Percentiles rank a stretch among this genome's conserved stretches.
phyloP scores from a whole-genome alignment of 306 rosid genomes.

The Trifolium dubium region DNA sequence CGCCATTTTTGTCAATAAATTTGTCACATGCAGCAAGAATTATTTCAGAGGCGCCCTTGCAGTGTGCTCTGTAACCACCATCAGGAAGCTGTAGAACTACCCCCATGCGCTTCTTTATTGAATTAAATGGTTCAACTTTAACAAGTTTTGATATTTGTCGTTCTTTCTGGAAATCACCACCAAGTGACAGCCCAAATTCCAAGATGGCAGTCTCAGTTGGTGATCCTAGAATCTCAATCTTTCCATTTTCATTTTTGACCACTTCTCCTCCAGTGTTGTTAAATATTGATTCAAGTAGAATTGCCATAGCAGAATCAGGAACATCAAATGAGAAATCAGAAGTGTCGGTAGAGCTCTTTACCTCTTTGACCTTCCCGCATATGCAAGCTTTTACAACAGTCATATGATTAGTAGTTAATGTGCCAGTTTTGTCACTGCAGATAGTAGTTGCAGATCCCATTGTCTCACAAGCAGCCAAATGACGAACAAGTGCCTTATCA shows the following conservation, averaged over 20 bases:
- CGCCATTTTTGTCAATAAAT: constrained; percentile 62
- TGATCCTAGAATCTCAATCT: constrained; percentile 82
- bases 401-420: constrained; percentile 96
- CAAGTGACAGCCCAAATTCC: constrained; percentile 80
- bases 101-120: constrained; percentile 86
- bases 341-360: constrained; percentile 52
- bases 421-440: constrained; percentile 98
- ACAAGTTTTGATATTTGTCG: constrained; percentile 61
- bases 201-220: constrained; percentile 91
- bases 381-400: constrained; percentile 90
- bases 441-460: constrained; percentile 97
- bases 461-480: constrained; percentile 99
- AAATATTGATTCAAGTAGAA: constrained; percentile 86
- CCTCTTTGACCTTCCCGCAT: constrained; percentile 72
- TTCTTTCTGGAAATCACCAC: constrained; percentile 76
- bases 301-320: constrained; percentile 63
- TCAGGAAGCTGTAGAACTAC: constrained; percentile 72
- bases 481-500: constrained; percentile 94
- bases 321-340: constrained; percentile 62
- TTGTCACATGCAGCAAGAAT: constrained; percentile 79
- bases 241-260: constrained; percentile 67
- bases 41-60: constrained; percentile 96
- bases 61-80: constrained; percentile 78
- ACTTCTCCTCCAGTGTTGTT: constrained; percentile 97
- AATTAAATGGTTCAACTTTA: constrained; percentile 95